phyloP scores from a whole-genome alignment of 306 rosid genomes.

The Quercus ilex region DNA sequence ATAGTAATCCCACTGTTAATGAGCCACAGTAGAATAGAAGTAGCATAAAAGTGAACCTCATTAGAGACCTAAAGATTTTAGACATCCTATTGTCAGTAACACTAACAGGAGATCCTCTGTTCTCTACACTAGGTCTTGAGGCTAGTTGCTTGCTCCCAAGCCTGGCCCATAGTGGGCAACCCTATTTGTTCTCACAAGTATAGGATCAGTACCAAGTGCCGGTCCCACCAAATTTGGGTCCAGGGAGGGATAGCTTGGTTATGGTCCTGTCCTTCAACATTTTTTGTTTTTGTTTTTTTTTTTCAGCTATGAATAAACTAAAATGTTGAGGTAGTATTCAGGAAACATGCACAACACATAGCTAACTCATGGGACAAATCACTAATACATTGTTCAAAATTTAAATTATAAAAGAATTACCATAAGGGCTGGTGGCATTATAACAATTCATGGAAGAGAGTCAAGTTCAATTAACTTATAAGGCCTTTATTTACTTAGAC shows the following conservation, averaged over 20 bases:
- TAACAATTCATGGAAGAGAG: neutral
- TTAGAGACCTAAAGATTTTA: neutral
- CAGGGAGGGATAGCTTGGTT: neutral
- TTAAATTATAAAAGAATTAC: neutral
- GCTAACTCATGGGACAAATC: neutral
- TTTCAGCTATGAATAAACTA: neutral
- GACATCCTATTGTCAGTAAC: neutral
- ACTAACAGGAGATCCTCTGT: neutral
- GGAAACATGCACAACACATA: neutral
- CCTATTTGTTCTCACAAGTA: neutral
- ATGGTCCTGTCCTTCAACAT: neutral
- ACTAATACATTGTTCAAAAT: neutral
- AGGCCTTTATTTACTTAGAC: neutral
- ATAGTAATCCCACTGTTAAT: neutral
- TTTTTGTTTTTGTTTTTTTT: neutral
- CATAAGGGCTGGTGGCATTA: neutral
- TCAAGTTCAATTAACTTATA: neutral
- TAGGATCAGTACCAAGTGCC: neutral
- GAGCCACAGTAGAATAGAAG: neutral
- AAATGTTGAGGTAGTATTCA: neutral
- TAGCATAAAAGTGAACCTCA: neutral
- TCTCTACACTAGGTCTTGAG: neutral
- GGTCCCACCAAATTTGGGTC: neutral
- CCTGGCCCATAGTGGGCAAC: neutral
- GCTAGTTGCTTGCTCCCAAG: neutral